A percentile compares a stretch with the other conserved stretches of the same genome.
Evolutionary conservation across 129 eudicot genomes (phyloP).

Genomic region (Rutidosis leptorrhynchoides): DNA sequence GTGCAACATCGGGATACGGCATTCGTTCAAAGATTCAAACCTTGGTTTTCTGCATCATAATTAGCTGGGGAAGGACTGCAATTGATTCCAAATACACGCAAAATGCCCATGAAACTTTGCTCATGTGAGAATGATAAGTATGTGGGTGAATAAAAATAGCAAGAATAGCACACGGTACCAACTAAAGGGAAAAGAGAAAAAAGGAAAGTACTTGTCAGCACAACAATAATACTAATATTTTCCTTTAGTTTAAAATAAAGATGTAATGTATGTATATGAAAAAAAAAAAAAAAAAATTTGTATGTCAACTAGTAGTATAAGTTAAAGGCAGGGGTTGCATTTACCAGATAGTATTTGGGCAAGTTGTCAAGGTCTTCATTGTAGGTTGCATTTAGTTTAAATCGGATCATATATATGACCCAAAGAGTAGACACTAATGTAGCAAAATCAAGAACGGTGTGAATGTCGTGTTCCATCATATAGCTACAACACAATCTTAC

Average conservation of each 20-base stretch:
- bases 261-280: too few species aligned
- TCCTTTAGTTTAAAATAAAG: too few species aligned
- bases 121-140: constrained; percentile 32
- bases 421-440: constrained; percentile 72
- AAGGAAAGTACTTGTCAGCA: background rate
- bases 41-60: constrained; percentile 83
- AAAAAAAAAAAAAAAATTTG: too few species aligned
- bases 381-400: constrained; percentile 62
- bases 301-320: too few species aligned
- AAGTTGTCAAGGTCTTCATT: constrained; percentile 57
- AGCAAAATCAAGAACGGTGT: constrained; percentile 72
- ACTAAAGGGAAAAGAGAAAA: constrained; percentile 32
- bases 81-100: constrained; percentile 76
- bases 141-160: constrained; percentile 61
- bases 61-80: constrained; percentile 86
- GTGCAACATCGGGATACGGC: background rate
- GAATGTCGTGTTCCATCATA: constrained; percentile 74
- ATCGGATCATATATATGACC: constrained; percentile 88
- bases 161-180: constrained; percentile 60
- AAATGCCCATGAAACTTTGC: constrained; percentile 68
- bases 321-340: background rate
- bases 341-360: constrained; percentile 70
- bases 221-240: too few species aligned
- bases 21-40: constrained; percentile 26
- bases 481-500: constrained; percentile 66